Evolutionary conservation across 2,329 filamentous ascomycete genomes (phyloP).

Genomic region (Calonectria pteridis): DNA sequence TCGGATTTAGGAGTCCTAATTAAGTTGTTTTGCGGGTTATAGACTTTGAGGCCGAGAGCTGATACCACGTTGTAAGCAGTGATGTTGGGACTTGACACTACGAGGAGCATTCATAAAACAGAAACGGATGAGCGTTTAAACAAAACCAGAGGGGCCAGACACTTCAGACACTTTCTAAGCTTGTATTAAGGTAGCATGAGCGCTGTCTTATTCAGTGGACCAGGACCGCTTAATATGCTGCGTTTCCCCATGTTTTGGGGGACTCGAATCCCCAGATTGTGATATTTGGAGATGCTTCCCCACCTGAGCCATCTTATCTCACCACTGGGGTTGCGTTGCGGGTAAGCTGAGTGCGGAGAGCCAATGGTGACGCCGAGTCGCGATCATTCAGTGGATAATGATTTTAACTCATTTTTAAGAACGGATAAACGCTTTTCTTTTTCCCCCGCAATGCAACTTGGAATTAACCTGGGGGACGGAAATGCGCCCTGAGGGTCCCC

Average conservation of each 20-base stretch:
- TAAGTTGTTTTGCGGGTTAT: neutral
- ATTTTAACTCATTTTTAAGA: neutral
- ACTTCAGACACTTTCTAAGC: neutral
- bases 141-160: neutral
- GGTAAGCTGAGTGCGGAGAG: neutral
- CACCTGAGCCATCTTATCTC: neutral
- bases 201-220: neutral
- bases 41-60: neutral
- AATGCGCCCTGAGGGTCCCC: neutral
- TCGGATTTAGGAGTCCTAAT: neutral
- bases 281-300: neutral
- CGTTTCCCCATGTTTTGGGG: constrained; percentile 1
- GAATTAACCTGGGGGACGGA: too few relatives aligned
- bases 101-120: neutral
- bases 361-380: neutral
- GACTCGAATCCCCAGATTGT: neutral
- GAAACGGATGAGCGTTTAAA: neutral
- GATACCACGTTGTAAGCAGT: neutral
- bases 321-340: neutral
- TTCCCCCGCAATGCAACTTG: too few relatives aligned
- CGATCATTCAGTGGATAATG: neutral
- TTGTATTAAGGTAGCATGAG: neutral
- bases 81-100: accelerated
- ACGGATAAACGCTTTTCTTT: neutral
- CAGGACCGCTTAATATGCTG: neutral